phyloP scores from a whole-genome alignment of 331 rosid genomes.

The Arachis monticola region DNA sequence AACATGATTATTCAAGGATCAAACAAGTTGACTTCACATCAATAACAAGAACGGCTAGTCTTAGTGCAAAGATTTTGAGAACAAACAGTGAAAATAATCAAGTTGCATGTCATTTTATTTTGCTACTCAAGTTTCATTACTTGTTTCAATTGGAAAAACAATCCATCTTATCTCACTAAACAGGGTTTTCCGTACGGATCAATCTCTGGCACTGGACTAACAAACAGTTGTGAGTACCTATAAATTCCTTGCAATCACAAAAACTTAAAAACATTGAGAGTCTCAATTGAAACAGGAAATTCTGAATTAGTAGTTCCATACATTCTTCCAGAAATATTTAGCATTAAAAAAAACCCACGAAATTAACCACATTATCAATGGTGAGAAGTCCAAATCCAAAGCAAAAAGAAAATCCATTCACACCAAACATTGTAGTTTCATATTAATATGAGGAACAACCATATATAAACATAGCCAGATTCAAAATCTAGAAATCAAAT shows the following conservation, averaged over 20 bases:
- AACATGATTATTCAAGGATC: too few relatives aligned
- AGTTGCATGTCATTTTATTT: neutral
- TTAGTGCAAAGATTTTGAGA: neutral
- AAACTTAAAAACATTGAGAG: too few relatives aligned
- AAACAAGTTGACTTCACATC: neutral
- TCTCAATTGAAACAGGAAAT: too few relatives aligned
- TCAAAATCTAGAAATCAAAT: neutral
- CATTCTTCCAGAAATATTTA: too few relatives aligned
- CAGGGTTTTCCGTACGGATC: neutral
- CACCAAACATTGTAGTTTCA: too few relatives aligned
- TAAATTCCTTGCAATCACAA: too few relatives aligned
- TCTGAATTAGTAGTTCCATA: too few relatives aligned
- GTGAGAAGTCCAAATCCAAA: neutral
- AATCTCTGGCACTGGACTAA: neutral
- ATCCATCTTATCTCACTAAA: neutral
- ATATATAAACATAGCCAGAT: neutral
- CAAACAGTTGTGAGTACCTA: too few relatives aligned
- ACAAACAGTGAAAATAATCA: neutral
- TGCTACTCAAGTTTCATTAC: neutral
- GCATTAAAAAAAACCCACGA: too few relatives aligned
- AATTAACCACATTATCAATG: neutral
- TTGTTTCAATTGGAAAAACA: slow-evolving; percentile 1
- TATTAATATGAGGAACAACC: too few relatives aligned
- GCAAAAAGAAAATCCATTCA: too few relatives aligned
- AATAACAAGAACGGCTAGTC: slow-evolving; percentile 1